A percentile compares a stretch with the other conserved stretches of the same genome.
phyloP scores from a whole-genome alignment of 768 basidiomycete species.

The Mycena polygramma region DNA sequence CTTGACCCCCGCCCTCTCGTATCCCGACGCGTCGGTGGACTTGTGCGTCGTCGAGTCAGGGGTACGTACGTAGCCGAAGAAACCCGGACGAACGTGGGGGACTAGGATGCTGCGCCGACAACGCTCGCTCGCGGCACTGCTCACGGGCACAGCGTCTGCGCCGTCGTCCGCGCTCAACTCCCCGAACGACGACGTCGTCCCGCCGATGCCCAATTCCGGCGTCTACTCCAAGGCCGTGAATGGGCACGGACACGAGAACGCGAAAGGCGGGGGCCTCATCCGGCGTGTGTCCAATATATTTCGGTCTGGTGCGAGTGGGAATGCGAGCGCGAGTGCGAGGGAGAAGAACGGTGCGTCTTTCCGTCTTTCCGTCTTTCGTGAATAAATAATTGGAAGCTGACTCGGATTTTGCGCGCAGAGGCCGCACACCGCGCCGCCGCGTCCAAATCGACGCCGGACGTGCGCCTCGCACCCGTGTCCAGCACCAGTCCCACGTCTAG shows the following conservation, averaged over 20 bases:
- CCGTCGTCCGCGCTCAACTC: background rate
- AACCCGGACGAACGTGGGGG: too few relatives aligned
- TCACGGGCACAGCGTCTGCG: background rate
- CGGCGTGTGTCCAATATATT: slow-evolving; percentile 4
- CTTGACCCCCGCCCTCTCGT: too few relatives aligned
- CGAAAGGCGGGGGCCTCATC: slow-evolving; percentile 4
- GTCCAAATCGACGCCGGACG: too few relatives aligned
- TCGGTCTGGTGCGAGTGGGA: background rate
- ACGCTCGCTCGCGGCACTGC: slow-evolving; percentile 14
- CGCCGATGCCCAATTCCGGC: slow-evolving; percentile 47
- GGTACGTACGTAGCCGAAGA: too few relatives aligned
- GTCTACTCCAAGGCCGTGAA: slow-evolving; percentile 22
- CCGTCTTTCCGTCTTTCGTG: too few relatives aligned
- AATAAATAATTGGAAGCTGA: too few relatives aligned
- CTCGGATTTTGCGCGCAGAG: too few relatives aligned
- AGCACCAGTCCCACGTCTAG: background rate
- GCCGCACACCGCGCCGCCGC: too few relatives aligned
- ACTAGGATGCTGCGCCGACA: slow-evolving; percentile 20
- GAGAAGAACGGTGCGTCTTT: background rate
- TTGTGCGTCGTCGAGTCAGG: too few relatives aligned
- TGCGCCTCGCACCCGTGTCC: background rate
- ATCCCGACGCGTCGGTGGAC: too few relatives aligned
- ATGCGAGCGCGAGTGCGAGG: background rate
- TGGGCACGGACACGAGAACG: background rate
- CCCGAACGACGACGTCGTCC: slow-evolving; percentile 51